Conservation (phyloP, 2,329 filamentous ascomycete genomes). For the Coleophoma cylindrospora region DNA sequence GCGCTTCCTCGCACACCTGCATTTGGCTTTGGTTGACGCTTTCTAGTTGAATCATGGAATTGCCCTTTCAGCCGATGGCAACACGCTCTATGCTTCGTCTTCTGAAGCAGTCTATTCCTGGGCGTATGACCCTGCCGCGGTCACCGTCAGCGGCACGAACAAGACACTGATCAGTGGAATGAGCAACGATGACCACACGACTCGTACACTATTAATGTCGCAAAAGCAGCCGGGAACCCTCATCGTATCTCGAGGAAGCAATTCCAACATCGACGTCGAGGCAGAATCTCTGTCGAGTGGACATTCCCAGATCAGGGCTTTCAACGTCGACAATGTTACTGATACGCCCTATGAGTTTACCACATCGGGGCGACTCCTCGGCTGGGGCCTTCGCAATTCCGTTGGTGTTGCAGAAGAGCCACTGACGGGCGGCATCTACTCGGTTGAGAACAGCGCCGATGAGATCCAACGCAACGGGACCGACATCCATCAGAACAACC, state of each 20-base stretch:
- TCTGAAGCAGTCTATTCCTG: constrained; percentile 56
- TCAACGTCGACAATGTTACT: constrained; percentile 36
- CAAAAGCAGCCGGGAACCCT: constrained; percentile 48
- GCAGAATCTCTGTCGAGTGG: constrained; percentile 49
- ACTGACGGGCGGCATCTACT: constrained; percentile 44
- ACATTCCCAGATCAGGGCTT: constrained; percentile 63
- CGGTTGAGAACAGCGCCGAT: constrained; percentile 69
- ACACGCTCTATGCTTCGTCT: constrained; percentile 52
- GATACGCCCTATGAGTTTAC: constrained; percentile 39
- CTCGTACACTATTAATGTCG: constrained; percentile 62
- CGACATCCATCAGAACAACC: constrained; percentile 65
- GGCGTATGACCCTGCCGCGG: constrained; percentile 53
- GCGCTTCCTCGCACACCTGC: neutral
- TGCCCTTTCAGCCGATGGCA: constrained; percentile 45
- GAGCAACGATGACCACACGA: constrained; percentile 55
- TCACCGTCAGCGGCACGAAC: constrained; percentile 37
- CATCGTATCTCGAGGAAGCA: constrained; percentile 61
- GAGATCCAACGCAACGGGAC: constrained; percentile 49
- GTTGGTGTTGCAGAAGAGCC: constrained; percentile 66
- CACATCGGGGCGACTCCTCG: constrained; percentile 41
- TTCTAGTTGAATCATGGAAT: constrained; percentile 50
- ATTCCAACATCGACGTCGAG: constrained; percentile 53
- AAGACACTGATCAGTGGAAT: constrained; percentile 57
- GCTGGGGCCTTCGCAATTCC: constrained; percentile 70
- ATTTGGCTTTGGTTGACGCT: constrained; percentile 2